A percentile compares a stretch with the other conserved stretches of the same genome.
These are phyloP conservation scores for Boletus reticuloceps DNA, from an alignment of 768 basidiomycete genomes.

Conservation along the genomic window DNA sequence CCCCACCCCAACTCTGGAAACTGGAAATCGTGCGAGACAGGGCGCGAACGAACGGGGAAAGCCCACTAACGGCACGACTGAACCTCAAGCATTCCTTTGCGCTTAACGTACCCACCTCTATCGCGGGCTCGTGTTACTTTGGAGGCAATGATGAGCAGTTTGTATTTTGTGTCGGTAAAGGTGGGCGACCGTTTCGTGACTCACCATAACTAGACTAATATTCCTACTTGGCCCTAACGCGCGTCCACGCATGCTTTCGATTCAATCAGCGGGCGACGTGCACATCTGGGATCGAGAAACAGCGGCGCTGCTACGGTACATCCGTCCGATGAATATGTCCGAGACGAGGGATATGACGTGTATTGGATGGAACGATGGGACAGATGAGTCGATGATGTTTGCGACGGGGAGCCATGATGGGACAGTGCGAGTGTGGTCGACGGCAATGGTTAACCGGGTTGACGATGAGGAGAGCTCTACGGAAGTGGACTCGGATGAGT, in stretches of 20 bases:
- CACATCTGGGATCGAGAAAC: slow-evolving; percentile 86
- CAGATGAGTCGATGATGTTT: slow-evolving; percentile 46
- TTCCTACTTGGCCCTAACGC: too few species aligned
- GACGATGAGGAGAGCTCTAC: slow-evolving; percentile 5
- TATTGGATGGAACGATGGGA: slow-evolving; percentile 75
- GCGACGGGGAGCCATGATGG: slow-evolving; percentile 79
- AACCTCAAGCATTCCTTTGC: slow-evolving; percentile 61
- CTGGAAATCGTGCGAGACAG: slow-evolving; percentile 58
- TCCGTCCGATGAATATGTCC: slow-evolving; percentile 51
- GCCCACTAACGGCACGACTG: slow-evolving; percentile 20
- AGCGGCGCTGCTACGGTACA: slow-evolving; percentile 64
- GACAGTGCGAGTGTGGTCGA: slow-evolving; percentile 72
- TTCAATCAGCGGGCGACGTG: slow-evolving; percentile 66
- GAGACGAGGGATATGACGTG: slow-evolving; percentile 67
- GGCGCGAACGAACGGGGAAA: slow-evolving; percentile 30
- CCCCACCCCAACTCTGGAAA: slow-evolving; percentile 75
- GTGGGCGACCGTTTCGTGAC: slow-evolving; percentile 31
- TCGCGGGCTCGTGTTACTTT: slow-evolving; percentile 79
- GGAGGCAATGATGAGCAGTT: slow-evolving; percentile 76
- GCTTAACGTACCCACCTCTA: slow-evolving; percentile 61
- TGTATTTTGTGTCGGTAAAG: slow-evolving; percentile 78
- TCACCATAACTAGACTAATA: too few species aligned
- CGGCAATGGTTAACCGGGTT: slow-evolving; percentile 19
- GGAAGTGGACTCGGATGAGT: slow-evolving; percentile 22
- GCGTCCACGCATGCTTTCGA: too few species aligned